These are phyloP conservation scores for Cerioporus squamosus DNA, from an alignment of 1,284 basidiomycete genomes.

Conservation along the genomic window DNA sequence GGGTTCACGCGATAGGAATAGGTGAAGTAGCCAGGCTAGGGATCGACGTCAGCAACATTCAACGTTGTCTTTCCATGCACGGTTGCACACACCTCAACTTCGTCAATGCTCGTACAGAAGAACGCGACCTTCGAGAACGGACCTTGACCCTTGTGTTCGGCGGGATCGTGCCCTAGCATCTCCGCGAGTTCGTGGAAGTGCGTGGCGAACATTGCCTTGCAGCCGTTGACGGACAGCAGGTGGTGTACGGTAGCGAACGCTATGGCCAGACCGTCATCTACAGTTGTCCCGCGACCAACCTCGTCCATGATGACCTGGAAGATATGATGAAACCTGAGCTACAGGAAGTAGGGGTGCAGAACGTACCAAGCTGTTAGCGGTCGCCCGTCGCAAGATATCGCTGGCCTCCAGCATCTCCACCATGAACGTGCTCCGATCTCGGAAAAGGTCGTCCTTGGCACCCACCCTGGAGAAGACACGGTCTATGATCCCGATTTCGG, in stretches of 20 bases:
- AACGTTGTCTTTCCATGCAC: background rate
- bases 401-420: constrained; percentile 90
- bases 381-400: constrained; percentile 83
- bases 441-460: constrained; percentile 93
- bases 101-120: constrained; percentile 88
- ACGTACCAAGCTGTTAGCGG: constrained; percentile 77
- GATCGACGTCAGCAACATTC: background rate
- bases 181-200: constrained; percentile 95
- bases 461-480: constrained; percentile 94
- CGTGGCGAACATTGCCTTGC: constrained; percentile 91
- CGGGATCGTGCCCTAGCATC: constrained; percentile 68
- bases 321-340: background rate
- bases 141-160: constrained; percentile 44
- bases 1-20: constrained; percentile 84
- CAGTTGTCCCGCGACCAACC: constrained; percentile 93
- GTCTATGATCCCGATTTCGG: constrained; percentile 87
- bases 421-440: constrained; percentile 94
- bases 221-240: constrained; percentile 74
- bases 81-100: constrained; percentile 59
- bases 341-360: background rate
- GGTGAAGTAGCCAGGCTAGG: constrained; percentile 72
- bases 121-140: constrained; percentile 73
- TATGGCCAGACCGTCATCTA: constrained; percentile 90
- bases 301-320: constrained; percentile 96
- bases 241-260: constrained; percentile 92